A percentile compares a stretch with the other conserved stretches of the same genome.
phyloP scores from a whole-genome alignment of 805 yeast species.

The Wickerhamomyces sydowiorum region DNA sequence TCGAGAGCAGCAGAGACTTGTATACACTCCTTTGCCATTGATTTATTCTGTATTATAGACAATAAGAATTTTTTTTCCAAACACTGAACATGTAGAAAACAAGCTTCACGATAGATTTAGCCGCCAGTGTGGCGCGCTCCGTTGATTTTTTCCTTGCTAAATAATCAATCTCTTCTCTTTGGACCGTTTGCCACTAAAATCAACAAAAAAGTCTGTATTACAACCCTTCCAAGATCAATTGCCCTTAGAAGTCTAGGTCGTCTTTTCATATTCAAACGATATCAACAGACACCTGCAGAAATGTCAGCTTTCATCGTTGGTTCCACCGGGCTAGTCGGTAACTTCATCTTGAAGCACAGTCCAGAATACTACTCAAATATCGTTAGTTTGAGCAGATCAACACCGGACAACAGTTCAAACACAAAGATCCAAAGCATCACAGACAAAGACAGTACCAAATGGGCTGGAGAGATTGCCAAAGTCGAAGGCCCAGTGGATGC shows the following conservation, averaged over 20 bases:
- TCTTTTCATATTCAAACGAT: neutral
- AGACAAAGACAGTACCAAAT: slow-evolving; percentile 41
- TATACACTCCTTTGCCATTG: too few relatives aligned
- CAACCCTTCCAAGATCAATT: too few relatives aligned
- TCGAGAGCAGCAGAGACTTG: too few relatives aligned
- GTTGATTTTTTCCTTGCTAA: neutral
- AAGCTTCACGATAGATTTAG: too few relatives aligned
- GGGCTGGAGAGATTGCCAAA: slow-evolving; percentile 38
- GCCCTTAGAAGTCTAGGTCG: too few relatives aligned
- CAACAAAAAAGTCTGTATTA: too few relatives aligned
- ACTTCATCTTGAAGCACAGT: slow-evolving; percentile 41
- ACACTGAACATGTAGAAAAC: too few relatives aligned
- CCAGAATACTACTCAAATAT: slow-evolving; percentile 34
- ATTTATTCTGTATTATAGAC: too few relatives aligned
- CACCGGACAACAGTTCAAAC: slow-evolving; percentile 7
- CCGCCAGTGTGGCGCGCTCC: neutral
- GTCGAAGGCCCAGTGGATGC: slow-evolving; percentile 27
- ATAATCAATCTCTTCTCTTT: neutral
- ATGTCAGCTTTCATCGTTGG: slow-evolving; percentile 45
- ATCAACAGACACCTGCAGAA: too few relatives aligned
- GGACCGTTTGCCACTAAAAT: too few relatives aligned
- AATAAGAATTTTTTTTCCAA: too few relatives aligned
- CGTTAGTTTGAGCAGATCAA: slow-evolving; percentile 47
- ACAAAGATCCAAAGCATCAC: slow-evolving; percentile 28
- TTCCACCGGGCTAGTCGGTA: slow-evolving; percentile 76